These are phyloP conservation scores for Oryza officinalis DNA, from an alignment of 176 grass and related monocot species.

Conservation along the genomic window DNA sequence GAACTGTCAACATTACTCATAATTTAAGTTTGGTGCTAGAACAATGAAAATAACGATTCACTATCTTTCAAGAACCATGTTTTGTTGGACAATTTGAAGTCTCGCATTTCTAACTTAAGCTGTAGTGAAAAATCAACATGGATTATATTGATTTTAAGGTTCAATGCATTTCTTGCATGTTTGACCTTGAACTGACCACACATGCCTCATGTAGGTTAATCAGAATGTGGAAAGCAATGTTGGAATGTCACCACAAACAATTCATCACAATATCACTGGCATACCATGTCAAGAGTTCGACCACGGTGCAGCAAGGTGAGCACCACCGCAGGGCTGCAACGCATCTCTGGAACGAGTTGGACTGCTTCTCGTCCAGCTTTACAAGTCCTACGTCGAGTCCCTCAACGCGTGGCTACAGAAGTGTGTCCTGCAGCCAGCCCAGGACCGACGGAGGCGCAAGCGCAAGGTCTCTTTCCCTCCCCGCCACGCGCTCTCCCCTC, in stretches of 20 bases:
- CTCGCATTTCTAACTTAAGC: conserved; percentile 14
- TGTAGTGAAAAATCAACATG: not conserved
- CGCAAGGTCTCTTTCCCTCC: conserved; percentile 67
- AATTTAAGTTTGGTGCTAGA: conserved; percentile 16
- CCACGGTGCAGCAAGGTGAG: conserved; percentile 38
- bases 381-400: conserved; percentile 54
- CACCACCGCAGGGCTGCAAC: conserved; percentile 48
- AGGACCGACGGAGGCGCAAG: conserved; percentile 52
- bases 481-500: conserved; percentile 78
- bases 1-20: not conserved
- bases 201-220: conserved; percentile 57
- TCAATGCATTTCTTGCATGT: not conserved
- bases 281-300: conserved; percentile 67
- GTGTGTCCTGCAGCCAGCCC: conserved; percentile 81
- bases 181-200: conserved; percentile 4
- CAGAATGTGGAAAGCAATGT: conserved; percentile 96
- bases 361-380: conserved; percentile 69
- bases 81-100: conserved; percentile 24
- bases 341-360: conserved; percentile 68
- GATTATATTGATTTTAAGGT: not conserved
- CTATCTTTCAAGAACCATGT: not conserved
- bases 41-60: conserved; percentile 2
- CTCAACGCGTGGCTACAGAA: conserved; percentile 88
- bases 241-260: conserved; percentile 93
- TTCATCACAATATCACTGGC: conserved; percentile 97